These are phyloP conservation scores for Phytophthora chlamydospora DNA, from an alignment of 352 stramenopile genomes.

Conservation along the genomic window DNA sequence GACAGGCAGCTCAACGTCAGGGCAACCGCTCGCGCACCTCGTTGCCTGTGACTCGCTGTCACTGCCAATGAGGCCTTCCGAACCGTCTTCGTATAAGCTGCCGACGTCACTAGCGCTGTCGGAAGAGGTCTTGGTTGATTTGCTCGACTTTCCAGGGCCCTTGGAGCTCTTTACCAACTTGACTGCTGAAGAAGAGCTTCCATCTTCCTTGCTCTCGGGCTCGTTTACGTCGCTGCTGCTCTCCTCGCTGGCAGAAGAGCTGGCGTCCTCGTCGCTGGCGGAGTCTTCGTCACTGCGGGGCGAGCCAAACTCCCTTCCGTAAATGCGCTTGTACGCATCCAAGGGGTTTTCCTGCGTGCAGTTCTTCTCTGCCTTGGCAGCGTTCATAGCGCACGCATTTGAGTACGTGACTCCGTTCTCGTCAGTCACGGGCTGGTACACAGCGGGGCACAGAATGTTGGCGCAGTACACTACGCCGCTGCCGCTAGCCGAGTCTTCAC, in stretches of 20 bases:
- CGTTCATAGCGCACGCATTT: conserved; percentile 40
- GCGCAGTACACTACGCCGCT: conserved; percentile 8
- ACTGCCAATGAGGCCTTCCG: conserved; percentile 17
- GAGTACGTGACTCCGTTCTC: conserved; percentile 41
- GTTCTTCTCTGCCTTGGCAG: conserved; percentile 4
- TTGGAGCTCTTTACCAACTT: conserved; percentile 20
- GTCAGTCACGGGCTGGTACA: conserved; percentile 37
- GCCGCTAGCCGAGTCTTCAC: background rate
- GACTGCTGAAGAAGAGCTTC: background rate
- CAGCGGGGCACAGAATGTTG: conserved; percentile 28
- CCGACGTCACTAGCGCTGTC: conserved; percentile 8
- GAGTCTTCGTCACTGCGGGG: conserved; percentile 4
- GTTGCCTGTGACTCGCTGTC: conserved; percentile 3
- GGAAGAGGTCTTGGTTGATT: conserved; percentile 13
- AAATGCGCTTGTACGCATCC: conserved; percentile 18
- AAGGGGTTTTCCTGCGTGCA: conserved; percentile 36
- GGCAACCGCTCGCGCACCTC: conserved; percentile 27
- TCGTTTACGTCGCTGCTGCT: background rate
- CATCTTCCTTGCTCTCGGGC: background rate
- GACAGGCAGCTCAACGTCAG: conserved; percentile 28
- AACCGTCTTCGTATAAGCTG: conserved; percentile 27
- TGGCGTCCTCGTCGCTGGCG: background rate
- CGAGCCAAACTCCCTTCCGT: conserved; percentile 27
- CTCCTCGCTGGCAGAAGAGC: conserved; percentile 10
- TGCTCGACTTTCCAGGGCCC: conserved; percentile 6